phyloP scores from a whole-genome alignment of 2,329 filamentous ascomycete genomes.

The Penicillium carneum region DNA sequence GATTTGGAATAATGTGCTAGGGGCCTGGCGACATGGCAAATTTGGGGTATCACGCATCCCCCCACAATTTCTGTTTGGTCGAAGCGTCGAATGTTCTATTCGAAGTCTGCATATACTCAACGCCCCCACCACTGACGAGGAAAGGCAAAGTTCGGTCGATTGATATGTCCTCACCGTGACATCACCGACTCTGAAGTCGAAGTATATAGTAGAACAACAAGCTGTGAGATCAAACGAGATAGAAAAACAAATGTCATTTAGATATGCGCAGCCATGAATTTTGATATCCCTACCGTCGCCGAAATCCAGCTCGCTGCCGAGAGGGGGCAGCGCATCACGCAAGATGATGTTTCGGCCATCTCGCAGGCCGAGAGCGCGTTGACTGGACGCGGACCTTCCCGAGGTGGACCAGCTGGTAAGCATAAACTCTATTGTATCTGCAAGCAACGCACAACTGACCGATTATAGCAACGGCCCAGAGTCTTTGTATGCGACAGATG shows the following conservation, averaged over 20 bases:
- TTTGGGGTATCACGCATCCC: neutral
- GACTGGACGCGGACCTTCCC: conserved; percentile 41
- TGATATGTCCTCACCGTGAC: conserved; percentile 38
- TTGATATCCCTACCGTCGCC: conserved; percentile 40
- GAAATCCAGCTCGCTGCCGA: conserved; percentile 45
- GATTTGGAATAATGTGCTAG: neutral
- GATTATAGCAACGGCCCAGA: conserved; percentile 42
- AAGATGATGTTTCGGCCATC: conserved; percentile 44
- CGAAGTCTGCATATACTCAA: conserved; percentile 3
- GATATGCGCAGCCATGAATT: conserved; percentile 21
- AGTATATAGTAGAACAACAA: conserved; percentile 23
- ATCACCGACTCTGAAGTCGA: conserved; percentile 28
- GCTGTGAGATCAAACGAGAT: neutral
- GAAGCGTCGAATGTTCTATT: conserved; percentile 16
- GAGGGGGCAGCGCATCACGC: conserved; percentile 43
- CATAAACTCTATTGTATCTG: neutral
- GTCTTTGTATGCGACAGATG: conserved; percentile 44
- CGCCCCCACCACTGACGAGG: conserved; percentile 32
- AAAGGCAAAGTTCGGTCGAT: conserved; percentile 23
- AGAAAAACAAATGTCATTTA: neutral
- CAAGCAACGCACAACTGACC: neutral
- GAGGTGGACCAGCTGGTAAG: conserved; percentile 45
- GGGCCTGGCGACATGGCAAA: neutral
- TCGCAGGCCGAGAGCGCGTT: conserved; percentile 44
- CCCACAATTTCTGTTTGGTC: neutral